Evolutionary conservation across 768 basidiomycete genomes (phyloP), one percentile per base, ranked within the genome.

Genomic region (Myochromella boudieri): DNA sequence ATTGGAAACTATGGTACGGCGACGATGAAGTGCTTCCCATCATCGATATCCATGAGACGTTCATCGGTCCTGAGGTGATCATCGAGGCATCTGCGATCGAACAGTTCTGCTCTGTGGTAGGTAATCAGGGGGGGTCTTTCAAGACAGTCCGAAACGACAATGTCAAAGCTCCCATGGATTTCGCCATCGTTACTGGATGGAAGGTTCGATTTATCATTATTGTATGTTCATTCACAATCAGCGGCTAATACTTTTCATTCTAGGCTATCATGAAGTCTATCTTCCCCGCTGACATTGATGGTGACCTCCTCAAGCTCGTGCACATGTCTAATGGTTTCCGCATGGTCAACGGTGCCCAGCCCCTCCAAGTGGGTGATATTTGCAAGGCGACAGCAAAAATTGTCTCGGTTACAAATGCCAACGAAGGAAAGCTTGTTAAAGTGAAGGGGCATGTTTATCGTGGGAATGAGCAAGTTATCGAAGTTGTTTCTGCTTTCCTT

Each of bases 191-290:
- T 41, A 86, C 94, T 31, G 95, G 95, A 37, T 99, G 97, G 97
- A 85, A 95, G 86, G 94, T 93, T 63, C 50, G 86, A 68, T 3
- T 42, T 18, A 22, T 33, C 22, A 21, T 46, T 15, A 6, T n/a
- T n/a, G n/a, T n/a, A n/a, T n/a, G n/a, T n/a, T n/a, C n/a, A n/a
- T 37, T 45, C 32, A 11, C 20, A 14, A 20, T 27, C 44, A 22
- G 31, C 37, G 15, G 45, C 26, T 56, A 22, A 43, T 55, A 32
- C 40, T n/a, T 26, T 43, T 31, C n/a, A 49, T 49, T 45, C 0
- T 55, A 95, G 93, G 90, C 95, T n/a, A 98, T 99, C 68, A 99
- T 98, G 88, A 92, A 90, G 65, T 84, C 94, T 1, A 95, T 98
- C 68, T 99, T 99, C 83, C 97, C 97, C 5, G 63, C 76, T 10